Conservation (phyloP, 192 early-diverging fungal genomes). For the Coemansia sp. region DNA sequence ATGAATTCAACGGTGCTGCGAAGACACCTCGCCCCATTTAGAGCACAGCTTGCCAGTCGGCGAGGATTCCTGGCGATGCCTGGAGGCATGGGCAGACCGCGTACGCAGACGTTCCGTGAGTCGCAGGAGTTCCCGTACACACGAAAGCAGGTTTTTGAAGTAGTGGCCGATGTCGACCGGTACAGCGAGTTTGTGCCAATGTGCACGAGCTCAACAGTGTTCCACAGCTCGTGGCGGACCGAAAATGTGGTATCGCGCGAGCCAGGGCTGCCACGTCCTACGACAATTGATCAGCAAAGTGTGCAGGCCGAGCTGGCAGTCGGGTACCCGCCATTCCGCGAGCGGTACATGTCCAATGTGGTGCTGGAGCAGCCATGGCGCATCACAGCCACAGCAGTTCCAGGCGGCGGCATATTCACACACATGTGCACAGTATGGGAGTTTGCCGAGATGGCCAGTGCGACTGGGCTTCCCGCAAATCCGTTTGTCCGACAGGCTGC, state of each 20-base stretch:
- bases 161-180: slow-evolving; percentile 78
- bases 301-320: slow-evolving; percentile 76
- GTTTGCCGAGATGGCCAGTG: slow-evolving; percentile 12
- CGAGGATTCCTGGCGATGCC: slow-evolving; percentile 27
- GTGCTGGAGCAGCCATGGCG: slow-evolving; percentile 61
- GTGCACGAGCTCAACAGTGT: slow-evolving; percentile 67
- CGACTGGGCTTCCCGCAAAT: background rate
- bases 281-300: slow-evolving; percentile 13
- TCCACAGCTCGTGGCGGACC: slow-evolving; percentile 18
- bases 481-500: slow-evolving; percentile 1
- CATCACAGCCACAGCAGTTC: slow-evolving; percentile 59
- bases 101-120: slow-evolving; percentile 42
- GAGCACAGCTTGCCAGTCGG: background rate
- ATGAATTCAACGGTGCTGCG: background rate
- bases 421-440: slow-evolving; percentile 44
- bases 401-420: slow-evolving; percentile 37
- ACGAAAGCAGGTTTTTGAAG: slow-evolving; percentile 72
- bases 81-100: slow-evolving; percentile 2
- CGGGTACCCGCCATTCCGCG: slow-evolving; percentile 75
- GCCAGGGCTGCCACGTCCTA: slow-evolving; percentile 3
- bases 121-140: slow-evolving; percentile 57
- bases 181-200: slow-evolving; percentile 84
- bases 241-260: slow-evolving; percentile 1
- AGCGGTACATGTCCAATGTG: slow-evolving; percentile 77
- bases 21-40: background rate